Conservation (phyloP, 768 basidiomycete genomes). For the Podaxis sp. region DNA sequence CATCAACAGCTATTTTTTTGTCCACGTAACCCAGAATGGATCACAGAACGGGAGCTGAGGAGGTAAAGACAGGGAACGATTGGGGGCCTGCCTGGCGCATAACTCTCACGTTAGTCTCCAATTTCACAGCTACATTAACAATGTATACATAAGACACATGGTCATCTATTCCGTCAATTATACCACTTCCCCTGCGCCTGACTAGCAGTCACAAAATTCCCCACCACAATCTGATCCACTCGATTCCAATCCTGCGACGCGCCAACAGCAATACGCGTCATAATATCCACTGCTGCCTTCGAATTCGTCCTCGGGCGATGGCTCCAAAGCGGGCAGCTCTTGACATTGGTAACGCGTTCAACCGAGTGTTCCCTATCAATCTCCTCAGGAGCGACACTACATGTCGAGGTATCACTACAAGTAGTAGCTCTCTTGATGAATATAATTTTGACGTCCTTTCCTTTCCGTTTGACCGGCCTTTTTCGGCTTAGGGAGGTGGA, state of each 20-base stretch:
- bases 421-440: conserved; percentile 4
- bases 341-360: conserved; percentile 93
- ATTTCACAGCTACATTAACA: no score
- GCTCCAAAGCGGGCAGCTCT: conserved; percentile 85
- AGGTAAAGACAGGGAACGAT: no score
- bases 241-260: conserved; percentile 91
- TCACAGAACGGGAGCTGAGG: no score
- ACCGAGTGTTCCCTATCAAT: conserved; percentile 33
- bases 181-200: conserved; percentile 99
- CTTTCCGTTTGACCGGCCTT: conserved; percentile 19
- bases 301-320: conserved; percentile 82
- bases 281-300: conserved; percentile 90
- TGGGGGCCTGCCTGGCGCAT: no score
- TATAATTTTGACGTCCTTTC: conserved; percentile 19
- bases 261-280: conserved; percentile 94
- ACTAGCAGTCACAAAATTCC: conserved; percentile 92
- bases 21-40: no score
- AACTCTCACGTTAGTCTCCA: no score
- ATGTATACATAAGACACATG: no score
- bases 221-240: conserved; percentile 86
- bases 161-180: conserved; percentile 24
- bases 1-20: no score
- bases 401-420: conserved; percentile 1
- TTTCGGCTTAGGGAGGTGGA: conserved; percentile 15
- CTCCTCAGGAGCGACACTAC: background rate